Conservation (phyloP, 2,329 filamentous ascomycete genomes). For the Curvularia eragrostidis region DNA sequence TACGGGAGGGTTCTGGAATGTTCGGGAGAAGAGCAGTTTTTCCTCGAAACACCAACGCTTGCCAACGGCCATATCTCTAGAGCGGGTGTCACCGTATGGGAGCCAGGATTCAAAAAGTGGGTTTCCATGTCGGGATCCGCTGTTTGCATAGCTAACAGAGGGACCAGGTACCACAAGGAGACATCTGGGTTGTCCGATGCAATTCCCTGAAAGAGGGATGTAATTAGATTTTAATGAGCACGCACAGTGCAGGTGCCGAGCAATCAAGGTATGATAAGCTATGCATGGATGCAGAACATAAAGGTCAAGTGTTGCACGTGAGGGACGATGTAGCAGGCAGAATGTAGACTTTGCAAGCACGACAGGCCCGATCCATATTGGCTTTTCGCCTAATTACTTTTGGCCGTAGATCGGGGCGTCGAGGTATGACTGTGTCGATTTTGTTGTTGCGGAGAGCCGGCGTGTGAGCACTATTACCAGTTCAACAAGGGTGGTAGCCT, state of each 20-base stretch:
- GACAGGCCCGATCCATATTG: neutral
- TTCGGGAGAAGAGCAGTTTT: conserved; percentile 52
- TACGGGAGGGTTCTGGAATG: conserved; percentile 57
- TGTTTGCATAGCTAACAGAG: conserved; percentile 4
- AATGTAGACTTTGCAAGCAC: conserved; percentile 1
- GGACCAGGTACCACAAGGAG: conserved; percentile 50
- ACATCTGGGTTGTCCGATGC: conserved; percentile 53
- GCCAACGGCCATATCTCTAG: conserved; percentile 53
- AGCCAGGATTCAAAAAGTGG: conserved; percentile 55
- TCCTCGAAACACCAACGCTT: conserved; percentile 47
- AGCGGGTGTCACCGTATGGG: conserved; percentile 57
- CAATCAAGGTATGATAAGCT: neutral
- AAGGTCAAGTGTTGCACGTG: neutral
- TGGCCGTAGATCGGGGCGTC: neutral
- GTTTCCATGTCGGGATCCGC: neutral
- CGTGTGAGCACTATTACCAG: conserved; percentile 13
- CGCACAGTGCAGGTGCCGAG: neutral
- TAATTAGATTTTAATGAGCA: neutral
- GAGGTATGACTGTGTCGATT: neutral
- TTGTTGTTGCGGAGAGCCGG: conserved; percentile 12
- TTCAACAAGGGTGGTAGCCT: neutral
- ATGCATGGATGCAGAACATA: neutral
- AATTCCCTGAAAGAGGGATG: conserved; percentile 16
- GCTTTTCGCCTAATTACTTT: neutral
- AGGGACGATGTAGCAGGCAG: neutral